Evolutionary conservation across 345 rosid genomes (phyloP).

Genomic region (Brassica rapa): DNA sequence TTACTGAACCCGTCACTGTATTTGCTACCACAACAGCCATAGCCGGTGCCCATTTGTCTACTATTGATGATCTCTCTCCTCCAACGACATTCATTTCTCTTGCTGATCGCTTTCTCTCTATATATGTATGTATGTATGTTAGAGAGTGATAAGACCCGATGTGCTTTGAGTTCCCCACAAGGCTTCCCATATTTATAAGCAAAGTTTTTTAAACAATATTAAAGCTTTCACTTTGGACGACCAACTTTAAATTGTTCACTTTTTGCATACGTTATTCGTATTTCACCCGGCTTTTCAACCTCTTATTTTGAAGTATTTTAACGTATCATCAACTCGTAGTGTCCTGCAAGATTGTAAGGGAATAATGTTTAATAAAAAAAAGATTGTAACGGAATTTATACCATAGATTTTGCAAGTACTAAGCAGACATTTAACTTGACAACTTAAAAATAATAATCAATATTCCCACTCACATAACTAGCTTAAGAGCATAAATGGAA

Average conservation of each 20-base stretch:
- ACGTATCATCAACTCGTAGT: background rate
- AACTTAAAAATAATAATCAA: background rate
- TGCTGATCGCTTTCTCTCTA: background rate
- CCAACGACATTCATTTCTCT: slow-evolving; percentile 10
- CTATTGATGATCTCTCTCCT: background rate
- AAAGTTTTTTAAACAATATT: background rate
- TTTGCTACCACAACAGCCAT: slow-evolving; percentile 50
- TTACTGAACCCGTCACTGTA: slow-evolving; percentile 57
- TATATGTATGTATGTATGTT: background rate
- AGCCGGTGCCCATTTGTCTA: slow-evolving; percentile 53
- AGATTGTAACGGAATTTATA: background rate
- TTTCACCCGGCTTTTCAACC: background rate
- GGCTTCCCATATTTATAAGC: slow-evolving; percentile 3
- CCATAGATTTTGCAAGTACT: background rate
- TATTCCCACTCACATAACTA: background rate
- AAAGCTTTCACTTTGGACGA: background rate
- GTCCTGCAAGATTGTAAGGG: slow-evolving; percentile 1
- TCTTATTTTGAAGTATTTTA: background rate
- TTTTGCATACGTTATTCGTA: slow-evolving; percentile 3
- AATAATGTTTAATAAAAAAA: too few species aligned
- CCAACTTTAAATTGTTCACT: background rate
- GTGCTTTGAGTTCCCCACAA: slow-evolving; percentile 29
- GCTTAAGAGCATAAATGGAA: background rate
- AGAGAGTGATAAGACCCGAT: slow-evolving; percentile 18
- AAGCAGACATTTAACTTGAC: background rate